A percentile compares a stretch with the other conserved stretches of the same genome.
These are phyloP conservation scores for Pleurotus ostreatus DNA, from an alignment of 768 basidiomycete species.

Conservation along the genomic window DNA sequence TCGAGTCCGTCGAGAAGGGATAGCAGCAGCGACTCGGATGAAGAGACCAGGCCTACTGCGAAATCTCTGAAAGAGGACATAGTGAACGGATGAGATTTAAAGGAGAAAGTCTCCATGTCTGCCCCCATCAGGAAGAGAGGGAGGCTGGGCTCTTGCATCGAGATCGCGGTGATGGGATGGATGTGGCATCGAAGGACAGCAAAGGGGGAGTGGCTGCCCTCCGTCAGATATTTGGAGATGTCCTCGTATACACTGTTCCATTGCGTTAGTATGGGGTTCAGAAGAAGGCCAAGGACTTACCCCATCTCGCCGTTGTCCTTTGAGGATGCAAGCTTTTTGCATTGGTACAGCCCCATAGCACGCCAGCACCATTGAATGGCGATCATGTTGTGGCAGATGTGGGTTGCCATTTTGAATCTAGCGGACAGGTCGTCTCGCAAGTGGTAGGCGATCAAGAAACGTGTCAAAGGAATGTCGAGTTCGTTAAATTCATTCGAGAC, in stretches of 20 bases:
- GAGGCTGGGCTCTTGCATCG: slow-evolving; percentile 3
- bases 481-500: background rate
- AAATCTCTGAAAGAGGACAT: too few species aligned
- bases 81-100: too few species aligned
- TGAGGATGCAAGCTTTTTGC: background rate
- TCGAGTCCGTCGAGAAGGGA: too few species aligned
- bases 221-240: background rate
- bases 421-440: background rate
- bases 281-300: background rate
- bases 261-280: background rate
- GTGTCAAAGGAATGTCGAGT: background rate
- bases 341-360: background rate
- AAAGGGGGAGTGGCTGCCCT: background rate
- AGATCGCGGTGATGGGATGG: background rate
- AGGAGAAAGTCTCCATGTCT: too few species aligned
- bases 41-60: too few species aligned
- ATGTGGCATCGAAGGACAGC: background rate
- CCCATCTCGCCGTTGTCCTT: background rate
- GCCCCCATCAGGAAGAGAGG: too few species aligned
- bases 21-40: too few species aligned
- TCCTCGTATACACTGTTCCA: background rate
- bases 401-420: background rate
- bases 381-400: too few species aligned
- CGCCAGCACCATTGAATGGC: slow-evolving; percentile 5
- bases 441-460: slow-evolving; percentile 4